Evolutionary conservation across 352 stramenopile genomes (phyloP).

Genomic region (Elongisporangium undulatum): DNA sequence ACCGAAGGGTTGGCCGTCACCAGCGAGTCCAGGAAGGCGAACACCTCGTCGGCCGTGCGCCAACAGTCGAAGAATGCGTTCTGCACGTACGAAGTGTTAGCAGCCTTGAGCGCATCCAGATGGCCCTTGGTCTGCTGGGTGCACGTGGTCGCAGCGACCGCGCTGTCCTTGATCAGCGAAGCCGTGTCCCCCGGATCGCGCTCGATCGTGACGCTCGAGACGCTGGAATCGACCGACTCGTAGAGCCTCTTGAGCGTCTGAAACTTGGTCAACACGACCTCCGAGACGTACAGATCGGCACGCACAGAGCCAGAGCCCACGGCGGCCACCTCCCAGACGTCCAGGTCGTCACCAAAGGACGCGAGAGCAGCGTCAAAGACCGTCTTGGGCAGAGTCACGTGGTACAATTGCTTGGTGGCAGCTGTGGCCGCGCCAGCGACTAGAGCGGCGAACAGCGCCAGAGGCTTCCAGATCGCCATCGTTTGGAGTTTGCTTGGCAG

Average conservation of each 20-base stretch:
- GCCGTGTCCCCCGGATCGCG: not conserved
- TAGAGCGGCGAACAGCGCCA: not conserved
- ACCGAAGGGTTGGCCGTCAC: constrained; percentile 2
- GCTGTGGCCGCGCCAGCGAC: not conserved
- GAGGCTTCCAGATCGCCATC: not conserved
- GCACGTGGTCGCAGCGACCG: not conserved
- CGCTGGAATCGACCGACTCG: not conserved
- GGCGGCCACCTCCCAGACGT: not conserved
- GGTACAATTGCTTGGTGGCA: not conserved
- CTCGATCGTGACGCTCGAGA: not conserved
- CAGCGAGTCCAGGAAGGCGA: constrained; percentile 19
- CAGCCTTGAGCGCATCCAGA: not conserved
- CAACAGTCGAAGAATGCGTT: constrained; percentile 30
- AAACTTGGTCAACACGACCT: not conserved
- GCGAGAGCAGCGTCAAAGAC: not conserved
- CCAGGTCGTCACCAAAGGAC: not conserved
- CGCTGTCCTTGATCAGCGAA: not conserved
- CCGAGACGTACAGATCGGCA: not conserved
- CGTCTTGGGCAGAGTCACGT: not conserved
- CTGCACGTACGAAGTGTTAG: constrained; percentile 6
- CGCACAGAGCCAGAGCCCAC: not conserved
- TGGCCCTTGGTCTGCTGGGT: not conserved
- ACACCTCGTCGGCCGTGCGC: constrained; percentile 15
- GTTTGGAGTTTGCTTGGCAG: not conserved
- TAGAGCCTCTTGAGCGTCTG: not conserved